Evolutionary conservation across 768 basidiomycete species (phyloP).

Genomic region (Lactifluus echinatus): DNA sequence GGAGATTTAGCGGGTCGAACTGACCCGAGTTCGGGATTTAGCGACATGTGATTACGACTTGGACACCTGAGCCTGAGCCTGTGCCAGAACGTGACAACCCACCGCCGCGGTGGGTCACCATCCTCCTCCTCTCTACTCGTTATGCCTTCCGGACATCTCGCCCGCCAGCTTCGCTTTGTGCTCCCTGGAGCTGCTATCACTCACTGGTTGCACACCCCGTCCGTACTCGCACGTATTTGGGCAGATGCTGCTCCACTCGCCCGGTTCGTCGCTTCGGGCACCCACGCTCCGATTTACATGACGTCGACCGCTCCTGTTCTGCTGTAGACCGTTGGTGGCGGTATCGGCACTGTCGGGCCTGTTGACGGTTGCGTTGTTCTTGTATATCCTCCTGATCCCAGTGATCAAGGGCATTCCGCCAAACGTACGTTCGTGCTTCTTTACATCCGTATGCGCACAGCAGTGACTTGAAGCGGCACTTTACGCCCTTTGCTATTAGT

Average conservation of each 20-base stretch:
- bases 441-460: not conserved
- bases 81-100: too few species aligned
- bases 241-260: conserved; percentile 44
- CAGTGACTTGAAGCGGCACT: conserved; percentile 24
- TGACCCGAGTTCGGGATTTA: not conserved
- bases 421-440: conserved; percentile 42
- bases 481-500: too few species aligned
- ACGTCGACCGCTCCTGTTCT: not conserved
- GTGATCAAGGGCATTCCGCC: conserved; percentile 58
- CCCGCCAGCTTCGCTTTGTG: conserved; percentile 67
- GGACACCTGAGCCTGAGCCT: not conserved
- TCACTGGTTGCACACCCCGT: conserved; percentile 50
- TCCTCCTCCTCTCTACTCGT: not conserved
- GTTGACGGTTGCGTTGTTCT: conserved; percentile 58
- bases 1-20: not conserved
- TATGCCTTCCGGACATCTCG: conserved; percentile 34
- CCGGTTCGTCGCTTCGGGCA: conserved; percentile 27
- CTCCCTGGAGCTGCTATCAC: conserved; percentile 60
- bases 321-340: conserved; percentile 42
- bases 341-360: conserved; percentile 46
- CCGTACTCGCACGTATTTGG: conserved; percentile 39
- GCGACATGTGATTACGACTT: conserved; percentile 13
- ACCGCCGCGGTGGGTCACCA: not conserved
- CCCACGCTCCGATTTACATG: not conserved
- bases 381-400: conserved; percentile 64